Evolutionary conservation across 129 eudicot species (phyloP), one percentile per base, ranked within the genome.

Genomic region (sunflower (Helianthus annuus)): DNA sequence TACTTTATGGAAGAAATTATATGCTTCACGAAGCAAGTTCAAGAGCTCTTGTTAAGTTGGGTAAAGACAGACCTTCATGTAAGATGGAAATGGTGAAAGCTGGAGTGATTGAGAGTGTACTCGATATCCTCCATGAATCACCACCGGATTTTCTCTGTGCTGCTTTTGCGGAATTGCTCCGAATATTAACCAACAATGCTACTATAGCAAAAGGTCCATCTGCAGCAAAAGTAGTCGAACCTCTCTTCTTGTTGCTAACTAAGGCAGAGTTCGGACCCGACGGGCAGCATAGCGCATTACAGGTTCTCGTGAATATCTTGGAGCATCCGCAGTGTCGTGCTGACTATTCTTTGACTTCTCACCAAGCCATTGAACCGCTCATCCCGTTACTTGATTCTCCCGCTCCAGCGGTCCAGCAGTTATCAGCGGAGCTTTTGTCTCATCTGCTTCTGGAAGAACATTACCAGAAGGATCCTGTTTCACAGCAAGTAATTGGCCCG

Each of bases 11-110:
- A 36, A 74, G 83, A 45, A 95, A 90, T 81, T 86, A 84, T 75
- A 80, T 84, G 85, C 97, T 95, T 67, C 96, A 95, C 16, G 99
- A 95, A 63, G 93, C 97, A 73, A 79, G 83, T 67, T 95, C 99
- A 5, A 75, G 90, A 83, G 99, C 99, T 76, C 95, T 95, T 59
- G 99, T 95, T 36, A 95, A 95, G 72, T 66, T 95, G 78, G 99
- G 99, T 29, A 95, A 95, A 85, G 99, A 95, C 54, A 79, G 97
- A 77, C 99, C 99, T 36, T 74, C 96, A 1, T 95, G 89, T 84
- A 95, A 95, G 83, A 95, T 86, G 89, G 99, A 95, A 78, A 95
- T 95, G 99, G 99, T 95, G 70, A 95, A 88, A 84, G 96, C 99
- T 73, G 97, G 99, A 40, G 91, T 88, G 11, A 88, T 95, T 11